A percentile compares a stretch with the other conserved stretches of the same genome.
phyloP scores from a whole-genome alignment of 805 yeast genomes.

The Maudiozyma turicensis region DNA sequence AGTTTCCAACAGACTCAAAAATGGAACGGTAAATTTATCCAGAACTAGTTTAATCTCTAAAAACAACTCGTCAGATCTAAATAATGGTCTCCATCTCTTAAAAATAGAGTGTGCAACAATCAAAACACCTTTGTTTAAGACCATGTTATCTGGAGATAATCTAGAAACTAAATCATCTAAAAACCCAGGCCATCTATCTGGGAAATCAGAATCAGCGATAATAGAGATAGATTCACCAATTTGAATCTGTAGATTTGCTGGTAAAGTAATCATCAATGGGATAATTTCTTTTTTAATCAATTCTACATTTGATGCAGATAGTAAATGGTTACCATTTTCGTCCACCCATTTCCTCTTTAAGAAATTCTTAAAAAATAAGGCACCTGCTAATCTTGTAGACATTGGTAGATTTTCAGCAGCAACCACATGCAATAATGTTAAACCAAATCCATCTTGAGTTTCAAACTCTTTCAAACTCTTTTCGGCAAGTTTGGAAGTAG shows the following conservation, averaged over 20 bases:
- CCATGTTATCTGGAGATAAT: constrained; percentile 56
- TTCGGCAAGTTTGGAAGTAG: constrained; percentile 60
- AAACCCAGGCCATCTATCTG: constrained; percentile 75
- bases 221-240: constrained; percentile 87
- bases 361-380: constrained; percentile 82
- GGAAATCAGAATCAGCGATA: constrained; percentile 95
- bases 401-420: constrained; percentile 46
- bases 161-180: constrained; percentile 63
- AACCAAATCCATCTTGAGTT: constrained; percentile 59
- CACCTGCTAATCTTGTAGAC: constrained; percentile 73
- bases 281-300: constrained; percentile 70
- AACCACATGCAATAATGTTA: constrained; percentile 66
- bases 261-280: constrained; percentile 75
- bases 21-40: constrained; percentile 74
- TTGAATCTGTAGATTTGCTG: constrained; percentile 77
- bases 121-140: constrained; percentile 73
- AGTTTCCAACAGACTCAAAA: constrained; percentile 53
- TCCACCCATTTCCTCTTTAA: constrained; percentile 82
- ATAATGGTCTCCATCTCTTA: constrained; percentile 92
- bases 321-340: constrained; percentile 70
- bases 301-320: constrained; percentile 51
- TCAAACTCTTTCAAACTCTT: constrained; percentile 54
- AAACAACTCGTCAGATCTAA: constrained; percentile 83
- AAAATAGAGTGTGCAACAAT: constrained; percentile 92
- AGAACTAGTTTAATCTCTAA: constrained; percentile 80